phyloP scores from a whole-genome alignment of 257 asterid genomes.

The Plantago ovata region DNA sequence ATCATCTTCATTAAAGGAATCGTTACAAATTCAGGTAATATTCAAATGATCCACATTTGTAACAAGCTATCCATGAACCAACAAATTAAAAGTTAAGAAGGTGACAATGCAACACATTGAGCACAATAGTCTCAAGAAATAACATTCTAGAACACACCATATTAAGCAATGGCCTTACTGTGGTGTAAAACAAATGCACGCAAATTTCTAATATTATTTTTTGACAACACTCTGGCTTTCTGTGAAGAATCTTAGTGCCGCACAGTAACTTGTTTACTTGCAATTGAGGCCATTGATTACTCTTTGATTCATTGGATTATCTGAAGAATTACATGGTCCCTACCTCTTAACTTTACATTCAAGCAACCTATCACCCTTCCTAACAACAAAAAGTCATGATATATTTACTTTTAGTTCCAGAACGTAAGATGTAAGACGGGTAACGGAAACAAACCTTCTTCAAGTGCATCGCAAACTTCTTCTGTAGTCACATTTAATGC shows the following conservation, averaged over 20 bases:
- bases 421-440: slow-evolving; percentile 13
- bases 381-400: not conserved
- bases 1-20: not conserved
- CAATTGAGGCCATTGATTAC: not conserved
- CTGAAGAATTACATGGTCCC: not conserved
- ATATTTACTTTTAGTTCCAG: not conserved
- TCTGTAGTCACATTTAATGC: slow-evolving; percentile 86
- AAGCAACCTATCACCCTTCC: not conserved
- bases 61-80: not conserved
- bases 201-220: no score
- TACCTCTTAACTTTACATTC: not conserved
- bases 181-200: no score
- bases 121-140: no score
- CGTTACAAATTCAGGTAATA: not conserved
- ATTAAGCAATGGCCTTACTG: no score
- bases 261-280: not conserved
- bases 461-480: slow-evolving; percentile 93
- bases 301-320: slow-evolving; percentile 10
- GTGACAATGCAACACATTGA: not conserved
- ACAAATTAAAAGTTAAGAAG: not conserved
- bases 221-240: no score
- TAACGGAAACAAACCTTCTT: slow-evolving; percentile 61
- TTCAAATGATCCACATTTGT: not conserved
- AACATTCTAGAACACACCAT: no score
- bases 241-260: no score